Conservation (phyloP, 2,329 filamentous ascomycete species). For the Pseudocercospora macadamiae region DNA sequence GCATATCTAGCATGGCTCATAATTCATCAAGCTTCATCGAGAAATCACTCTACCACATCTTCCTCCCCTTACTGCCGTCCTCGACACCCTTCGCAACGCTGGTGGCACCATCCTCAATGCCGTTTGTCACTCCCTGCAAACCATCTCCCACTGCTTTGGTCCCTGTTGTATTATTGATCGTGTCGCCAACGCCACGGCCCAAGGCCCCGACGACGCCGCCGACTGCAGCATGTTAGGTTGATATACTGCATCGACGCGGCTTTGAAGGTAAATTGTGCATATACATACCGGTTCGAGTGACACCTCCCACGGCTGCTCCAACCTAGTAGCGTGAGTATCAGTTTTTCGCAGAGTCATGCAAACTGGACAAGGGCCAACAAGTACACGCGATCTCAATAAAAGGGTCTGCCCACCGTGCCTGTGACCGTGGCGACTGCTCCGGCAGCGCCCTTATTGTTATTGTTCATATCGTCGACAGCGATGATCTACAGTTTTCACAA, state of each 20-base stretch:
- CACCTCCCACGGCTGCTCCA: conserved; percentile 57
- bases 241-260: not conserved
- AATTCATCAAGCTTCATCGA: not conserved
- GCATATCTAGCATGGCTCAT: not conserved
- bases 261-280: not conserved
- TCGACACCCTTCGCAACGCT: conserved; percentile 49
- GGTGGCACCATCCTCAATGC: conserved; percentile 46
- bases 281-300: conserved; percentile 48
- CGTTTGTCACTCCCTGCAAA: conserved; percentile 45
- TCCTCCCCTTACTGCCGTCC: conserved; percentile 35
- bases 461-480: no score
- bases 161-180: conserved; percentile 49
- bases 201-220: conserved; percentile 56
- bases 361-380: not conserved
- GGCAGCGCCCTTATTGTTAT: conserved; percentile 29
- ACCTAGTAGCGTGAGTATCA: conserved; percentile 18
- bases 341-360: not conserved
- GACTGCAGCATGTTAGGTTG: conserved; percentile 27
- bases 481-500: no score
- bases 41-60: conserved; percentile 7
- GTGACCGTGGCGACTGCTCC: conserved; percentile 35
- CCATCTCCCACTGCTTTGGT: conserved; percentile 48
- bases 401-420: conserved; percentile 29
- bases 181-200: conserved; percentile 49
- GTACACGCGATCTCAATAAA: not conserved